phyloP scores from a whole-genome alignment of 495 filamentous ascomycete species.

The Neurospora sp. region DNA sequence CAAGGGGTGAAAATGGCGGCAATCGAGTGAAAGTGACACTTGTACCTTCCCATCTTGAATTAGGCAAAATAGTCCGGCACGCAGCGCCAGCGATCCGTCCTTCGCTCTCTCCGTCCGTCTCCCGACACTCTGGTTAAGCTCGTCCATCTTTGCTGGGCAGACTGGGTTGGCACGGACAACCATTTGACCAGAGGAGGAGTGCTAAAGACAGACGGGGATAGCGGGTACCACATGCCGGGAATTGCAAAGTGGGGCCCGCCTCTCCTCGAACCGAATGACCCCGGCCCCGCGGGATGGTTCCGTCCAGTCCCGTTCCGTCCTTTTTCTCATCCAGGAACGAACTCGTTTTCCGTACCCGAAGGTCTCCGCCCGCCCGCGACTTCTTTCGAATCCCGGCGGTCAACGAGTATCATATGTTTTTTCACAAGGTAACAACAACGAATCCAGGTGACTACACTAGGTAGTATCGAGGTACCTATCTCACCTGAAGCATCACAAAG shows the following conservation, averaged over 20 bases:
- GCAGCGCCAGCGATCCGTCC: neutral
- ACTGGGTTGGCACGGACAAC: neutral
- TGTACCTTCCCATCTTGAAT: neutral
- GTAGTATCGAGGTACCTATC: neutral
- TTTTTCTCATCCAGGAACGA: neutral
- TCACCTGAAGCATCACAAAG: neutral
- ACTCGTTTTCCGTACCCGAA: neutral
- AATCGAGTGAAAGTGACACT: neutral
- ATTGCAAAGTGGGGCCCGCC: neutral
- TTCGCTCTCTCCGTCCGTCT: neutral
- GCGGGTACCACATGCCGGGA: neutral
- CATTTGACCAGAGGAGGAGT: neutral
- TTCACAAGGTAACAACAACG: neutral
- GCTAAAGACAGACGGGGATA: neutral
- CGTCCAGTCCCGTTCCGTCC: neutral
- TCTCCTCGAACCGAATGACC: neutral
- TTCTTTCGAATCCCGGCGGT: neutral
- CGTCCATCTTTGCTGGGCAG: neutral
- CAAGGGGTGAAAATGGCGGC: neutral
- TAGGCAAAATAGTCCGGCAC: neutral
- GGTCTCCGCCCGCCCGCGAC: neutral
- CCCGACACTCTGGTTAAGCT: conserved; percentile 6
- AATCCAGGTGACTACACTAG: neutral
- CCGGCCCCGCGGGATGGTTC: neutral
- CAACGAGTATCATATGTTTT: neutral